Evolutionary conservation across 768 basidiomycete species (phyloP), one percentile per base, ranked within the genome.

Genomic region (Boletus insuetus): DNA sequence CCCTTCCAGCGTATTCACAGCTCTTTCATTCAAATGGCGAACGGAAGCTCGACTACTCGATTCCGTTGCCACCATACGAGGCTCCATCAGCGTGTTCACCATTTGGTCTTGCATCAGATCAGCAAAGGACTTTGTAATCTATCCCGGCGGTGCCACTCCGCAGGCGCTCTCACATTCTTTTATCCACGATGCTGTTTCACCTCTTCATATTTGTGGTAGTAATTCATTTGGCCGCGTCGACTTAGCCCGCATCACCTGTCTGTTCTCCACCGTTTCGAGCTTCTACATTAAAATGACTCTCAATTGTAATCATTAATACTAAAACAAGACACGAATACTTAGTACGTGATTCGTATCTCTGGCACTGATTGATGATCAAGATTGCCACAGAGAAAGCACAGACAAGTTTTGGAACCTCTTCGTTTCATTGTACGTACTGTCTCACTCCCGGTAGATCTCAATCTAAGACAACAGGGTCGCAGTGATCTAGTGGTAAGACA

Each of bases 1-100:
- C 61, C 41, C 81, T 90, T 19, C 91, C 91, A 2, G 79, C 85
- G 4, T 93, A 93, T 64, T 89, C 87, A 6, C 88, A 91, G 59
- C 75, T 93, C 19, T 93, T 85, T 72, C 73, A 91, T 64, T 63
- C 75, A 17, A 87, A 89, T 60, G 91, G 91, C 17, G 85, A 90
- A 49, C 78, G 79, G 51, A 87, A 83, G 72, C 75, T 88, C 46
- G 89, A 91, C 64, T 77, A 81, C 56, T 81, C 79, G n/a, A 62
- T 47, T 16, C 85, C 83, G 14, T 71, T 89, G 41, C 90, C 89
- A 0, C 73, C 80, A 22, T 89, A 89, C 64, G 81, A 80, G 16
- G 84, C 82, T 51, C 58, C 60, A 19, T 43, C 39, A 16, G 37
- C 49, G n/a, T 42, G 58, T 34, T 61, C 53, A 0, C 39, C 50